Evolutionary conservation across 345 rosid genomes (phyloP).

Genomic region (Pugionium cornutum): DNA sequence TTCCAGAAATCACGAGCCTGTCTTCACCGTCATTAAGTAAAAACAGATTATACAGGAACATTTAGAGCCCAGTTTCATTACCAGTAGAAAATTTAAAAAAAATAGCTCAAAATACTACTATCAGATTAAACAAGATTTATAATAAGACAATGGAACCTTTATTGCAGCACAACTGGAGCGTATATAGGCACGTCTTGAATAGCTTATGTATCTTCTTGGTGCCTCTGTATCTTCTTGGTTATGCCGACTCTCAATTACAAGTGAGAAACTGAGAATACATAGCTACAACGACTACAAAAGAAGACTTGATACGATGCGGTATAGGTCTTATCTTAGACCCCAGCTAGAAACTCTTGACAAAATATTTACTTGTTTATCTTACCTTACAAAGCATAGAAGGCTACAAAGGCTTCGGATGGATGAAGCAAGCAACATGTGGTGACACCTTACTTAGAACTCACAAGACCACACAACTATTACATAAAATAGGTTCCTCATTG

Average conservation of each 20-base stretch:
- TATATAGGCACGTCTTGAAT: background rate
- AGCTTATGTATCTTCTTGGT: conserved; percentile 9
- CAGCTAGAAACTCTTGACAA: background rate
- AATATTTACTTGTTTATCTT: background rate
- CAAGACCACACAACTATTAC: conserved; percentile 1
- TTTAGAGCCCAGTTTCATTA: conserved; percentile 1
- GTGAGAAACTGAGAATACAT: conserved; percentile 13
- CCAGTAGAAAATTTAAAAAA: background rate
- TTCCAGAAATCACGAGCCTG: background rate
- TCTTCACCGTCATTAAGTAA: conserved; percentile 2
- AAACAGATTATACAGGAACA: background rate
- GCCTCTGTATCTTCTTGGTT: conserved; percentile 11
- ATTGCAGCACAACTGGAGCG: background rate
- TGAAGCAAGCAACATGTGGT: conserved; percentile 9
- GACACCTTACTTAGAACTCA: conserved; percentile 12
- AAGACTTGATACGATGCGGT: background rate
- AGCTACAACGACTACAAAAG: background rate
- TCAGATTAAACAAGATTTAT: background rate
- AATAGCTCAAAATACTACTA: background rate
- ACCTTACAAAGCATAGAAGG: background rate
- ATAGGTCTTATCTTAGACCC: conserved; percentile 3
- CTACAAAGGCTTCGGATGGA: background rate
- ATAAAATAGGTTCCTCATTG: conserved; percentile 13
- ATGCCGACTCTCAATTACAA: conserved; percentile 12
- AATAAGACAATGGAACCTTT: conserved; percentile 1